Base-by-base conservation (phyloP, 2,329 filamentous ascomycete species). In the Exutisphaerella laricina region DNA sequence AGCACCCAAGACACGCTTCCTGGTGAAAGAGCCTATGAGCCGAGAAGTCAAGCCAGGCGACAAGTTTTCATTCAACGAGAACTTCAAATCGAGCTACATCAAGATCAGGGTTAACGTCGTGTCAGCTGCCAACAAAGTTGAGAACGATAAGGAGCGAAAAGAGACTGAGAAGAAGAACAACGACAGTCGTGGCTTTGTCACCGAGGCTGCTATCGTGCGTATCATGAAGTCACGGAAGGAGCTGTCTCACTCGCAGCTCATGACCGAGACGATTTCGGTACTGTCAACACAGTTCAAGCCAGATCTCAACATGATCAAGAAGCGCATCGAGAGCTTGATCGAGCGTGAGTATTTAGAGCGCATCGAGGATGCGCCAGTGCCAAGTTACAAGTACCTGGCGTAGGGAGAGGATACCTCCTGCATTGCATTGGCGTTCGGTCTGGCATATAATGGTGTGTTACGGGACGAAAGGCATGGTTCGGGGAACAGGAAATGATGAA, bases 91-190 rank as follows among this genome's bases (percentile, higher is more conserved):
- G 67, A 88, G 87, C 60, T 81, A 85, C 37, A 76, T 92, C 58
- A 88, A 86, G 63, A 87, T 96, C 67, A 94, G 94, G 65, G 86
- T 92, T 14, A 87, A 87, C 16, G 84, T 92, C 4, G 84, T 95
- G 54, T 85, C 74, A 37, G 79, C 81, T 1, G 78, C 82, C 13
- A 94, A 88, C 62, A 92, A 88, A 66, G 85, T 94, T 1, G 90
- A 97, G 66, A 87, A 79, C 39, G 71, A 75, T 39, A 70, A 72
- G 22, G 79, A 82, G 63, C 70, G 79, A 31, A 80, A 79, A 64
- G 78, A 79, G 39, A 90, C 85, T 0, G 82, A 88, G 62, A 77
- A 82, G 56, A 85, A 84, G 71, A 88, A 85, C 53, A 78, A 85
- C 54, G 80, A 86, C 60, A 80, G 78, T 16, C 72, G 85, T 50